These are phyloP conservation scores for Podosphaera fusca DNA, from an alignment of 2,329 filamentous ascomycete genomes.

Conservation along the genomic window DNA sequence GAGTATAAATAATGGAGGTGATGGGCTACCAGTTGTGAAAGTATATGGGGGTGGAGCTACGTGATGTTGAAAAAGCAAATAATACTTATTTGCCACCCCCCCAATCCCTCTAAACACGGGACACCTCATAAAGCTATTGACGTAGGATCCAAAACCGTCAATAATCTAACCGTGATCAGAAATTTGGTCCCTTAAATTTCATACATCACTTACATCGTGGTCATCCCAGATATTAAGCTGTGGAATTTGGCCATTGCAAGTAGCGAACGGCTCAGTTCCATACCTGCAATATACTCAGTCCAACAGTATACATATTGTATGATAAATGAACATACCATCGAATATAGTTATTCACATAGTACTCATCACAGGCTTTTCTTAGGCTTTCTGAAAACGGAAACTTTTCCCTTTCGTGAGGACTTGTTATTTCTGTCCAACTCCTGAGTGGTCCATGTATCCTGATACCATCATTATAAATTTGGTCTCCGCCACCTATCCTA, in stretches of 20 bases:
- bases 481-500: conserved; percentile 78
- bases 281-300: conserved; percentile 28
- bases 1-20: neutral
- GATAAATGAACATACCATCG: conserved; percentile 35
- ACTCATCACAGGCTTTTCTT: conserved; percentile 64
- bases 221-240: conserved; percentile 98
- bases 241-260: conserved; percentile 74
- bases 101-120: conserved; percentile 82
- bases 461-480: conserved; percentile 91
- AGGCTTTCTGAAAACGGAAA: conserved; percentile 58
- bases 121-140: conserved; percentile 80
- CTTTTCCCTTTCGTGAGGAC: conserved; percentile 58
- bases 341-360: conserved; percentile 81
- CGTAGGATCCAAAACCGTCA: conserved; percentile 83
- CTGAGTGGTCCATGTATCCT: conserved; percentile 62
- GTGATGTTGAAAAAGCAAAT: conserved; percentile 93
- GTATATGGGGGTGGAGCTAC: conserved; percentile 65
- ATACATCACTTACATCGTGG: conserved; percentile 48
- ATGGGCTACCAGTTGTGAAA: conserved; percentile 47
- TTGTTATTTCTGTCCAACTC: conserved; percentile 63
- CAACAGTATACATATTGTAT: neutral
- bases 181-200: conserved; percentile 7
- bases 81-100: conserved; percentile 89
- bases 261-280: conserved; percentile 58
- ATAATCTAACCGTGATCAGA: conserved; percentile 31